Percentiles rank a stretch among this genome's conserved stretches.
Conservation (phyloP, 495 filamentous ascomycete species). For the Tuber magnatum region DNA sequence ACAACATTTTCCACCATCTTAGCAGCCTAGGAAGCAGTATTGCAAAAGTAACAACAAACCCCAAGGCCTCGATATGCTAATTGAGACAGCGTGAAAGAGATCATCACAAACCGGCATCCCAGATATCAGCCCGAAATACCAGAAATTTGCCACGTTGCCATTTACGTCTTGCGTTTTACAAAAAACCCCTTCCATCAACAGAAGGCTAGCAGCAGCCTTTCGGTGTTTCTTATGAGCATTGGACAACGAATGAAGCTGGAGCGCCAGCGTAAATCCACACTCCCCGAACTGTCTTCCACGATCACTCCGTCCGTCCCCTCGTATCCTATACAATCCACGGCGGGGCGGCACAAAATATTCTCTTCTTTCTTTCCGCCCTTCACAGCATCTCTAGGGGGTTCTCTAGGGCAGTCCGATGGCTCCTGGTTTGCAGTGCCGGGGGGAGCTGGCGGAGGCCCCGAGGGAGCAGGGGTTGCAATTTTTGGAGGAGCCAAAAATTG, state of each 20-base stretch:
- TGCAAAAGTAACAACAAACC: too few relatives aligned
- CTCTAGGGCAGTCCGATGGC: conserved; percentile 50
- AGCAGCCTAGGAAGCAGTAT: too few relatives aligned
- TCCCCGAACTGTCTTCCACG: conserved; percentile 81
- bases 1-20: too few relatives aligned
- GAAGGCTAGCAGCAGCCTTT: conserved; percentile 54
- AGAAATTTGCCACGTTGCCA: too few relatives aligned
- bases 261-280: conserved; percentile 74
- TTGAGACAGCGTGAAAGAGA: too few relatives aligned
- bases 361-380: conserved; percentile 58
- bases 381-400: conserved; percentile 48
- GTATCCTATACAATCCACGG: conserved; percentile 56
- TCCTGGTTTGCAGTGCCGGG: conserved; percentile 13
- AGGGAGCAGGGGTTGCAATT: conserved; percentile 12
- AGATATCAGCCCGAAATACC: too few relatives aligned
- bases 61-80: too few relatives aligned
- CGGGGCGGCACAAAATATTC: conserved; percentile 71
- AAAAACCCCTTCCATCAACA: too few relatives aligned
- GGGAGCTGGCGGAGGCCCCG: conserved; percentile 12
- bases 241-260: too few relatives aligned
- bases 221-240: too few relatives aligned
- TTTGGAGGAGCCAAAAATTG: conserved; percentile 37
- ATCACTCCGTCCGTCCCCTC: conserved; percentile 63
- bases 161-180: too few relatives aligned
- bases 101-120: too few relatives aligned